Evolutionary conservation across 768 basidiomycete genomes (phyloP), one percentile per base, ranked within the genome.

Genomic region (Tylopilus plumbeoviolaceoides): DNA sequence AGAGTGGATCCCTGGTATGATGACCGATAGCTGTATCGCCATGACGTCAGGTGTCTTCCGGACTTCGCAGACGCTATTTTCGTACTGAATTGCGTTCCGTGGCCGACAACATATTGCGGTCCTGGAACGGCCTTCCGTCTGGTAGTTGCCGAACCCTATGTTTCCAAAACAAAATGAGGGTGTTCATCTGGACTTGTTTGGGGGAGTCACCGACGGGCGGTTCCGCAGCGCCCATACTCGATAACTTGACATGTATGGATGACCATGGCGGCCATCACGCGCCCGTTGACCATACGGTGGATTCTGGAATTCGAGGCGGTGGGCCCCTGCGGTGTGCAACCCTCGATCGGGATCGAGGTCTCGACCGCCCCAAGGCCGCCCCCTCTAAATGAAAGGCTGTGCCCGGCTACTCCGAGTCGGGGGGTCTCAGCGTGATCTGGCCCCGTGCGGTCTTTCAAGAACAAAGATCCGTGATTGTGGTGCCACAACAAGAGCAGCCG

Each of bases 341-440:
- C 52, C 58, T 48, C 49, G 49, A 60, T 40, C 6, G 44, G 54
- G 47, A 5, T 17, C 1, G 9, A 4, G n/a, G 50, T 48, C 60
- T 63, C 33, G 61, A 50, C 47, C 45, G n/a, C 7, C 44, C 44
- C 45, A 43, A 30, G 8, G 46, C 18, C 20, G 18, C 21, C 38
- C 12, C n/a, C 36, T 4, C 18, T 18, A 9, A 23, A 21, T 5
- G 15, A 36, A 46, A 12, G 31, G n/a, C 31, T 41, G 40, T 40
- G 46, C 15, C 20, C 31, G 9, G 35, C 41, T 11, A 23, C 40
- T 30, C 18, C 25, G 17, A 18, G n/a, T 21, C 18, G 25, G 8
- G 36, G 17, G 7, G 36, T 38, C n/a, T n/a, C 7, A 18, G 36
- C n/a, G 1, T n/a, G 36, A 8, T 38, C 36, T 38, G 5, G 36